Evolutionary conservation across 225 moss, liverwort and hornwort genomes (phyloP), one percentile per base, ranked within the genome.

Genomic region (Bryum argenteum): DNA sequence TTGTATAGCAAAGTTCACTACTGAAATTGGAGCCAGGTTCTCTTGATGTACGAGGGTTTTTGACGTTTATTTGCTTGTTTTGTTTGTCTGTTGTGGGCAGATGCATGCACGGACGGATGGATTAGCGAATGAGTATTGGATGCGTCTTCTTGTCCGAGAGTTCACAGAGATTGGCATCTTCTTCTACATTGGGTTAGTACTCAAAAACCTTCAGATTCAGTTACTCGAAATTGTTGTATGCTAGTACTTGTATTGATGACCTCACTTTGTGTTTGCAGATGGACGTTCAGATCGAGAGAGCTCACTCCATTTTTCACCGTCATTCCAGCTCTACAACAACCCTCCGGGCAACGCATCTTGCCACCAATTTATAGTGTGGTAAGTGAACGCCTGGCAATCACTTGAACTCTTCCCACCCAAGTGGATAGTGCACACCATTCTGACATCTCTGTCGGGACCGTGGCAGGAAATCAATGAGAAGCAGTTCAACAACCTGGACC

Each of bases 291-390:
- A 67, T 88, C 89, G 37, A 86, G 93, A 80, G 91, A 90, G 71
- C 41, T 87, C 67, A 90, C 94, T 50, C 91, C 94, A 59, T 91
- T 94, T 72, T 90, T 94, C 76, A 87, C 90, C 38, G 79, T 91
- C 50, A 83, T 94, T 55, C 94, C 94, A 52, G 81, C 77, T 59
- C 63, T 78, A 61, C 87, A 89, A 47, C 64, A 89, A 47, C 64
- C 85, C 12, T 70, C 85, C 23, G 87, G 84, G 51, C 88, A 91
- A 54, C 83, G 84, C 15, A 79, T 85, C 20, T 77, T 91, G 55
- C 89, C 93, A 14, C 91, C 91, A 69, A 91, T 94, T 67, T 94
- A 87, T 76, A 94, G 90, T 61, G 89, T 94, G 83, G 94, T 92
- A 82, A 79, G 89, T 33, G 5, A 33, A 28, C 28, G 33, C 33